Base-by-base conservation (phyloP, 768 basidiomycete species). In the Harrya chromipes region DNA sequence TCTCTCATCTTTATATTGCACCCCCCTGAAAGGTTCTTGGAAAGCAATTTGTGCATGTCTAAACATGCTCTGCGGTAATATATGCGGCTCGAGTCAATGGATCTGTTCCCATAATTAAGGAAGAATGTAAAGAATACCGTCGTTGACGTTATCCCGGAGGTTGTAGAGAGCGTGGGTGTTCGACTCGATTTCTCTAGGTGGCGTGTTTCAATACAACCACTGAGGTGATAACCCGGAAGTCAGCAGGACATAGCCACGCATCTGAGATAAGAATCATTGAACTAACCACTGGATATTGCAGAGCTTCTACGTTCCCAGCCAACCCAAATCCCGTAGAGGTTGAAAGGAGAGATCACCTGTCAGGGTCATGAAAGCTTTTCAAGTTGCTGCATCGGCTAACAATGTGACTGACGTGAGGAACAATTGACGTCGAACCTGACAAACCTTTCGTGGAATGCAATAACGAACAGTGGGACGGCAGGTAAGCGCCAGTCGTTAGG, bases 1-100 rank as follows among this genome's bases (percentile, higher is more conserved):
- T 17, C 6, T 19, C 1, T 41, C 61, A 37, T 52, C 49, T 51
- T 64, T 64, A 64, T 66, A 63, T 38, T 33, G 47, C 41, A 36
- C 54, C 2, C 10, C 24, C 26, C 9, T 40, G n/a, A 26, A 20
- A 13, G 52, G 52, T 40, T 51, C 58, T 50, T 53, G 64, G 13
- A 46, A 43, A 31, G 46, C 20, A 43, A 43, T 31, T 19, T 13
- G 40, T 17, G 52, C 19, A 26, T 52, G 43, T 40, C 53, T 38
- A 27, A 51, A 41, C 63, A 66, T 66, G 12, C 12, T 53, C n/a
- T 33, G 33, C 33, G 14, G 36, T 14, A 31, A 39, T 46, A 37
- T 38, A 17, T 35, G 47, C 11, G 49, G 46, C 23, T 23, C 26
- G 26, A 44, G 7, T 14, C 21, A 24, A 16, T n/a, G 40, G 27